These are phyloP conservation scores for Sporobolomyces roseus DNA, from an alignment of 768 basidiomycete species.

Conservation along the genomic window DNA sequence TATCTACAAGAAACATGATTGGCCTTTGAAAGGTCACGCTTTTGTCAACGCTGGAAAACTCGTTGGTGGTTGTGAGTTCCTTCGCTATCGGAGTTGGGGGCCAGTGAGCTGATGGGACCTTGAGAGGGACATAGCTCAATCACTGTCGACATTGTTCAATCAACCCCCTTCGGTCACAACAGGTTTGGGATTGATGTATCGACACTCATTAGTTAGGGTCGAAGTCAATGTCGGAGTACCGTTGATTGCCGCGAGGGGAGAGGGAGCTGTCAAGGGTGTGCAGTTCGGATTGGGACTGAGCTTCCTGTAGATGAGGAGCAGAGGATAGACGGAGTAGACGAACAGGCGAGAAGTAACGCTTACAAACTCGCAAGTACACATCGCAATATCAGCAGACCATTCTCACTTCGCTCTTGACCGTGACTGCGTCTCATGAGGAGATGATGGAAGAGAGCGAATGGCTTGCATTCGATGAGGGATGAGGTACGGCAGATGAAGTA, in stretches of 20 bases:
- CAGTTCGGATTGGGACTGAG: constrained; percentile 78
- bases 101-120: no score
- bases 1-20: constrained; percentile 57
- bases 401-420: no score
- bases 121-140: constrained; percentile 45
- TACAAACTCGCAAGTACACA: no score
- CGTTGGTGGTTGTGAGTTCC: constrained; percentile 59
- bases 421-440: no score
- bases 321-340: no score
- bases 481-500: no score
- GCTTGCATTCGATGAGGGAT: no score
- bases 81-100: no score
- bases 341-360: no score
- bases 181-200: constrained; percentile 77
- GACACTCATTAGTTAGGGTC: constrained; percentile 74
- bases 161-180: constrained; percentile 66
- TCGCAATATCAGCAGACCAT: no score
- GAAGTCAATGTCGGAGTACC: constrained; percentile 87
- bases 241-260: constrained; percentile 64
- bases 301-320: constrained; percentile 56
- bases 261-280: constrained; percentile 65
- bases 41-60: constrained; percentile 80
- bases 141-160: constrained; percentile 49
- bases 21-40: constrained; percentile 76
- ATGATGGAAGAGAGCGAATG: no score